These are phyloP conservation scores for Debaryomyces prosopidis DNA, from an alignment of 805 yeast genomes.

Conservation along the genomic window DNA sequence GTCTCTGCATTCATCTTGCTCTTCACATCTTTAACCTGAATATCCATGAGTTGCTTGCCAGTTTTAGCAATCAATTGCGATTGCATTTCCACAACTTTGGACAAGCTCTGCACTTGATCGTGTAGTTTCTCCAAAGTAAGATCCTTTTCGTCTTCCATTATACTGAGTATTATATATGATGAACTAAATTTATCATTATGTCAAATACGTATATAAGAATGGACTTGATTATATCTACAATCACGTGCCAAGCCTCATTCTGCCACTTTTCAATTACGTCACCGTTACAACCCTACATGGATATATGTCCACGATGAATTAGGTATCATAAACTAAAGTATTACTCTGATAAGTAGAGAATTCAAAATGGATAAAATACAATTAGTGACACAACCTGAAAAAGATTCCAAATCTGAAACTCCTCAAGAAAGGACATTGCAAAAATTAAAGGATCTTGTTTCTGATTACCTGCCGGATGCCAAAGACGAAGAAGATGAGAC, in stretches of 20 bases:
- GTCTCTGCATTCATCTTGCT: constrained; percentile 24
- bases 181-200: too few relatives aligned
- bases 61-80: constrained; percentile 66
- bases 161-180: too few relatives aligned
- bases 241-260: too few relatives aligned
- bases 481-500: background rate
- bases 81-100: constrained; percentile 62
- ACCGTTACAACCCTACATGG: too few relatives aligned
- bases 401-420: constrained; percentile 13
- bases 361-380: constrained; percentile 18
- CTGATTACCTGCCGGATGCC: constrained; percentile 11
- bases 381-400: constrained; percentile 23
- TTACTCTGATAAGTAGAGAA: too few relatives aligned
- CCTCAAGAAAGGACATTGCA: constrained; percentile 15
- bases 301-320: too few relatives aligned
- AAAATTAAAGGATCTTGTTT: constrained; percentile 27
- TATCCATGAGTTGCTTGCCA: constrained; percentile 72
- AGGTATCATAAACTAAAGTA: too few relatives aligned
- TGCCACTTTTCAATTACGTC: too few relatives aligned
- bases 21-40: constrained; percentile 61
- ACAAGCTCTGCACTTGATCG: constrained; percentile 52
- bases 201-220: too few relatives aligned
- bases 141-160: background rate
- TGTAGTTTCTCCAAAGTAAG: constrained; percentile 23
- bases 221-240: too few relatives aligned